Base-by-base conservation (phyloP, 2,329 filamentous ascomycete genomes). In the Hawksworthiomyces lignivorus region DNA sequence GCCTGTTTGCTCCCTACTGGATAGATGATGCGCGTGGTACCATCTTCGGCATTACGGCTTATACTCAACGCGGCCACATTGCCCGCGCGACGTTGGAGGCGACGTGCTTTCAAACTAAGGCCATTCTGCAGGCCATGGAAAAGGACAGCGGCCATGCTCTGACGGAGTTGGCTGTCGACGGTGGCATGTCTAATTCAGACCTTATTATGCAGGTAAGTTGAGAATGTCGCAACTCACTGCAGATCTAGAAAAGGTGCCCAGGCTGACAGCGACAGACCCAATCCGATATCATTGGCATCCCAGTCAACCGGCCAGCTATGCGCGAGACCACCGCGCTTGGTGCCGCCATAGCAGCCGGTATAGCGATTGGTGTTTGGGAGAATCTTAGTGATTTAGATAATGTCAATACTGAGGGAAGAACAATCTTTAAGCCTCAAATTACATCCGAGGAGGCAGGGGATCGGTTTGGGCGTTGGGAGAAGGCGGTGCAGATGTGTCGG, bases 1-100 rank as follows among this genome's bases (percentile, higher is more conserved):
- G 88, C 41, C 73, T 95, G 4, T 94, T 94, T 58, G 88, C 88
- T 1, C 88, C 88, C 0, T 95, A 95, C 63, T 95, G 88, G 88
- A 90, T 94, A 49, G 87, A 94, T 57, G 86, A 94, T 62, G 87
- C 87, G 14, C 83, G 88, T 59, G 88, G 88, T 47, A 94, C 88
- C 8, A 78, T 92, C 45, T 89, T 90, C 53, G 87, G 87, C 32
- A 83, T 94, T 50, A 92, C 87, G 0, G 82, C 89, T 52, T 84
- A 89, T 65, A 95, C 88, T 0, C 75, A 88, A 57, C 81, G 80
- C 52, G 87, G 86, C 14, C 88, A 95, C 60, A 87, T 95, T 53
- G 87, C 87, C 33, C 82, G 88, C 47, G 88, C 88, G 27, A 94
- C 88, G 0, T 77, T 95, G 40, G 88, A 95, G 64, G 87, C 88